Evolutionary conservation across 331 rosid genomes (phyloP).

Genomic region (Dryas integrifolia): DNA sequence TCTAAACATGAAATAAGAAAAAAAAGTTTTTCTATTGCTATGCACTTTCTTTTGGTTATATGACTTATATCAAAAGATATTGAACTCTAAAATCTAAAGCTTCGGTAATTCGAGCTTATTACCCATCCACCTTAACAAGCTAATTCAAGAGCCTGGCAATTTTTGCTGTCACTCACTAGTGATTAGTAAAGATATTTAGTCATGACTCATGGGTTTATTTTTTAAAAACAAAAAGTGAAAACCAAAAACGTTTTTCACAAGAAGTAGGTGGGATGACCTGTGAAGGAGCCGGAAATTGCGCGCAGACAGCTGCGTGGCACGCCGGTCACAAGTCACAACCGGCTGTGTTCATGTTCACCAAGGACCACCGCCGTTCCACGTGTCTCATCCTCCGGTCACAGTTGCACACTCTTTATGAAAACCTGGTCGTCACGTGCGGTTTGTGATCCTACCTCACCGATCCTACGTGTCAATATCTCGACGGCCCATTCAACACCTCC

Average conservation of each 20-base stretch:
- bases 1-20: too few species aligned
- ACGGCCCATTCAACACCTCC: not conserved
- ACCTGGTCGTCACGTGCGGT: slow-evolving; percentile 15
- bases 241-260: not conserved
- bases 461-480: not conserved
- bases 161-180: too few species aligned
- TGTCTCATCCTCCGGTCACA: not conserved
- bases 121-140: too few species aligned
- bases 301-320: slow-evolving; percentile 10
- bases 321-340: slow-evolving; percentile 18
- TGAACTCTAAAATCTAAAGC: too few species aligned
- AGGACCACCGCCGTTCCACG: slow-evolving; percentile 16
- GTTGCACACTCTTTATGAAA: not conserved
- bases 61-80: too few species aligned
- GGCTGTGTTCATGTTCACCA: slow-evolving; percentile 12
- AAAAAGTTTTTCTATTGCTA: too few species aligned
- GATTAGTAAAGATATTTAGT: too few species aligned
- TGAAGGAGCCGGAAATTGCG: slow-evolving; percentile 16
- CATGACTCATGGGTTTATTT: not conserved
- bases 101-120: too few species aligned
- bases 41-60: too few species aligned
- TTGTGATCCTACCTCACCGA: not conserved
- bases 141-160: too few species aligned
- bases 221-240: not conserved
- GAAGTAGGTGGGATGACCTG: slow-evolving; percentile 9